Evolutionary conservation across 768 basidiomycete species (phyloP), one percentile per base, ranked within the genome.

Genomic region (Termitomyces sp.): DNA sequence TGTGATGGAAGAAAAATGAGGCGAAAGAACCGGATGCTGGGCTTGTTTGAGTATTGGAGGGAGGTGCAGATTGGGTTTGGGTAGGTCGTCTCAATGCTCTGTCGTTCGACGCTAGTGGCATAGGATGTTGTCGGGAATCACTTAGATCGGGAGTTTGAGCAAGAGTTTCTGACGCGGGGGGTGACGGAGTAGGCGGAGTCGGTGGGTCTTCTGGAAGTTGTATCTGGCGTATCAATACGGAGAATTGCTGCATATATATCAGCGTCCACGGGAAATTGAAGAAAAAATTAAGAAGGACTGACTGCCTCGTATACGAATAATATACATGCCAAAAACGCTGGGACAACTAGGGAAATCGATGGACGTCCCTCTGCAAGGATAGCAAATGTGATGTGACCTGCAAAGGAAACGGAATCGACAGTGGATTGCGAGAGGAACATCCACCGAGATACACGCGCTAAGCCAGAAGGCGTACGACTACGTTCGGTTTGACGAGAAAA

Each of bases 371-470:
- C 89, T 3, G 90, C 85, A 37, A 94, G 73, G 56, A 95, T 88
- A 4, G 90, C 92, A 57, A 96, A 87, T 0, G 92, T 94, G 54
- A 94, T 85, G 64, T 95, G 92, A 0, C 88, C 89, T 20, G 90
- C 90, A 67, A 96, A 95, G 0, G 90, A 85, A 43, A 93, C 85
- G 0, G 89, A 83, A 66, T 97, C 94, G 20, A 91, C 80, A 1
- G 86, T 81, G 5, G 87, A 82, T 69, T 94, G 92, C 6, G 85
- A 73, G 22, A 93, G 76, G 67, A 95, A 92, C 1, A 87, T 83
- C 87, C 90, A 94, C 7, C 88, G 76, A 2, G 92, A 95, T 9
- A 94, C 78, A 16, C 89, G 84, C 5, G 88, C 82, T 16, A 95
- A 77, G 5, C 86, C 85, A 1, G 89, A 85, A 1, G 92, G 91